Evolutionary conservation across 1,284 basidiomycete species (phyloP).

Genomic region (Xerocomus minutiporus): DNA sequence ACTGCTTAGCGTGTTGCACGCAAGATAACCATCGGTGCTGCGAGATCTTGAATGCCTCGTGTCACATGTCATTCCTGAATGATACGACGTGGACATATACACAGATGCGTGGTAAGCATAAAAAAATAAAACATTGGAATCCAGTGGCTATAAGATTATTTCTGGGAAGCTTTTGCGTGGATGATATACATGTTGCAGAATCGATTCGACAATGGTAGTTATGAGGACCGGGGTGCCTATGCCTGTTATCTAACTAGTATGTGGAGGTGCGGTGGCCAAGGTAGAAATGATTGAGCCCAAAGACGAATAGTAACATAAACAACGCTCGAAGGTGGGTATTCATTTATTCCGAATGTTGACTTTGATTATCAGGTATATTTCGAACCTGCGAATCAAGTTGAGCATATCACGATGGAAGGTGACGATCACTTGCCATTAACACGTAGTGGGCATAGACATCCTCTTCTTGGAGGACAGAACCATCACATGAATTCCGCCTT

Average conservation of each 20-base stretch:
- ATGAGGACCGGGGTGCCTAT: slow-evolving; percentile 4
- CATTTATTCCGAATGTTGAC: slow-evolving; percentile 37
- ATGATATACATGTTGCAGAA: slow-evolving; percentile 16
- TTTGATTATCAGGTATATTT: slow-evolving; percentile 43
- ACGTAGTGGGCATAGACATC: slow-evolving; percentile 56
- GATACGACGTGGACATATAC: slow-evolving; percentile 9
- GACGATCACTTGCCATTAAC: slow-evolving; percentile 44
- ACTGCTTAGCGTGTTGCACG: background rate
- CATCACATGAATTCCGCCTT: slow-evolving; percentile 34
- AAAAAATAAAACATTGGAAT: slow-evolving; percentile 4
- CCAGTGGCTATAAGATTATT: too few relatives aligned
- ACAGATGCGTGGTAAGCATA: slow-evolving; percentile 5
- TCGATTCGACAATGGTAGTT: slow-evolving; percentile 9
- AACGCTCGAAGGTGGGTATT: slow-evolving; percentile 3
- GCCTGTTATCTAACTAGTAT: slow-evolving; percentile 20
- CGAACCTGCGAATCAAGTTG: slow-evolving; percentile 38
- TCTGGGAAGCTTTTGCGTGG: slow-evolving; percentile 7
- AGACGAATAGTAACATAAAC: slow-evolving; percentile 10
- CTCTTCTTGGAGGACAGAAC: slow-evolving; percentile 44
- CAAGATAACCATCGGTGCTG: background rate
- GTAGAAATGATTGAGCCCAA: slow-evolving; percentile 4
- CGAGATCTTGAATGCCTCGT: background rate
- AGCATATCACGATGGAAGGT: slow-evolving; percentile 3
- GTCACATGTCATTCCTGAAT: slow-evolving; percentile 7
- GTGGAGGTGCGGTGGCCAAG: slow-evolving; percentile 7